A percentile compares a stretch with the other conserved stretches of the same genome.
phyloP scores from a whole-genome alignment of 768 basidiomycete genomes.

The Trametes punicea region DNA sequence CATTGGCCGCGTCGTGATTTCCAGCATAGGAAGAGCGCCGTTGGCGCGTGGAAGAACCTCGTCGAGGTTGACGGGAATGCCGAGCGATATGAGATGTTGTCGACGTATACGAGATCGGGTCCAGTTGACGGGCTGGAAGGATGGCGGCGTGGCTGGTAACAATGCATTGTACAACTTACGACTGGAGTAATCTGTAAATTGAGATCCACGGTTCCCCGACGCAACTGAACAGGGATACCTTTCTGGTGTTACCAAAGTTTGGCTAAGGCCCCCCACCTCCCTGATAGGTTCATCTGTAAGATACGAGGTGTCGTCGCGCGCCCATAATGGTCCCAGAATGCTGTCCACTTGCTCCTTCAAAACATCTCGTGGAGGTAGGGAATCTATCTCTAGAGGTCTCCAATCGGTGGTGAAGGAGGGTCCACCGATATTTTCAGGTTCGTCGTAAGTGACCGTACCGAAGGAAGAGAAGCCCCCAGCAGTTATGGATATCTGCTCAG shows the following conservation, averaged over 20 bases:
- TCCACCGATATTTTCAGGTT: slow-evolving; percentile 21
- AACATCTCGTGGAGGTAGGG: slow-evolving; percentile 54
- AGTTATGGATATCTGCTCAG: slow-evolving; percentile 18
- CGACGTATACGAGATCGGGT: slow-evolving; percentile 86
- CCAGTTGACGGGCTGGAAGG: slow-evolving; percentile 89
- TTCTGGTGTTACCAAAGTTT: slow-evolving; percentile 70
- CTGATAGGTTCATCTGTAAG: slow-evolving; percentile 72
- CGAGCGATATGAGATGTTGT: slow-evolving; percentile 87
- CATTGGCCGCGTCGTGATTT: slow-evolving; percentile 79
- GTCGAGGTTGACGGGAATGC: slow-evolving; percentile 93
- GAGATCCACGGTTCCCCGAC: slow-evolving; percentile 14
- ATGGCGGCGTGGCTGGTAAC: slow-evolving; percentile 62
- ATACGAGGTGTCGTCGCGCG: slow-evolving; percentile 44
- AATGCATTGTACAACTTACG: slow-evolving; percentile 76
- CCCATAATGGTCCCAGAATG: slow-evolving; percentile 67
- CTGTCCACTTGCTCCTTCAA: slow-evolving; percentile 62
- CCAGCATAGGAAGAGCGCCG: slow-evolving; percentile 71
- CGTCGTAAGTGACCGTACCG: slow-evolving; percentile 23
- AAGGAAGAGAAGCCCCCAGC: slow-evolving; percentile 9
- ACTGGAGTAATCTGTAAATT: slow-evolving; percentile 42
- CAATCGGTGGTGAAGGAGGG: slow-evolving; percentile 40
- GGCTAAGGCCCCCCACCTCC: slow-evolving; percentile 75
- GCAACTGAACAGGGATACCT: slow-evolving; percentile 48
- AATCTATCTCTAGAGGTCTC: slow-evolving; percentile 62
- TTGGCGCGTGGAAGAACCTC: slow-evolving; percentile 75